Percentiles rank a stretch among this genome's conserved stretches.
phyloP scores from a whole-genome alignment of 1,284 basidiomycete species.

The Veloboletus limbatus region DNA sequence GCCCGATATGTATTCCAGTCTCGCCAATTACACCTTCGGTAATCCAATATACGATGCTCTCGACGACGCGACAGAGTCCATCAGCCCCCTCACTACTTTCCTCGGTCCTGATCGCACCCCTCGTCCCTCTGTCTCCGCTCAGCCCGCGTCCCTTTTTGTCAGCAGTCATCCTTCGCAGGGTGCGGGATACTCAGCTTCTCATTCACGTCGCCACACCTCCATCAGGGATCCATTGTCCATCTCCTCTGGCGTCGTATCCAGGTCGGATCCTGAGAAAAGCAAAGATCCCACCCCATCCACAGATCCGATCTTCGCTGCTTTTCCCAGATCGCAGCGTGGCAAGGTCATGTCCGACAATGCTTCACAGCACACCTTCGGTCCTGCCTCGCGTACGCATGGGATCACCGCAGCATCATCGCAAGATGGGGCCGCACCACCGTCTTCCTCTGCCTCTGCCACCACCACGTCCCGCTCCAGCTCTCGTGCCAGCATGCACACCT shows the following conservation, averaged over 20 bases:
- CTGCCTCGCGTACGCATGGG: slow-evolving; percentile 22
- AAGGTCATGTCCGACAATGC: slow-evolving; percentile 43
- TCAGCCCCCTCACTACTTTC: slow-evolving; percentile 32
- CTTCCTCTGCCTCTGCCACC: slow-evolving; percentile 39
- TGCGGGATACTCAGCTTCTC: slow-evolving; percentile 26
- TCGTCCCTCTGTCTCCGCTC: slow-evolving; percentile 52
- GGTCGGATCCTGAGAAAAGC: slow-evolving; percentile 31
- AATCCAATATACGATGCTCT: slow-evolving; percentile 12
- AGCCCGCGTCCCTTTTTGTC: slow-evolving; percentile 24
- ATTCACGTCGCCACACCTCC: too few relatives aligned
- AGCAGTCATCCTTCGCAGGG: slow-evolving; percentile 44
- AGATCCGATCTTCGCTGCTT: slow-evolving; percentile 27
- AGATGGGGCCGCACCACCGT: slow-evolving; percentile 38
- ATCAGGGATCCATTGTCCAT: slow-evolving; percentile 15
- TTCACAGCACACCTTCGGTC: slow-evolving; percentile 52
- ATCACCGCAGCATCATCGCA: slow-evolving; percentile 19
- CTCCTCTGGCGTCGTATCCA: slow-evolving; percentile 16
- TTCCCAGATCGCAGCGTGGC: slow-evolving; percentile 18
- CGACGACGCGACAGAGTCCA: slow-evolving; percentile 15
- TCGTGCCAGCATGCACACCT: slow-evolving; percentile 34
- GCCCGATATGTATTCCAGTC: slow-evolving; percentile 24
- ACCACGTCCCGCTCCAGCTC: slow-evolving; percentile 45
- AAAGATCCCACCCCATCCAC: slow-evolving; percentile 32
- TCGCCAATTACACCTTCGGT: slow-evolving; percentile 31
- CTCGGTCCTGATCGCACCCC: slow-evolving; percentile 48